Percentiles rank a stretch among this genome's conserved stretches.
phyloP scores from a whole-genome alignment of 345 rosid species.

The Mercurialis annua region DNA sequence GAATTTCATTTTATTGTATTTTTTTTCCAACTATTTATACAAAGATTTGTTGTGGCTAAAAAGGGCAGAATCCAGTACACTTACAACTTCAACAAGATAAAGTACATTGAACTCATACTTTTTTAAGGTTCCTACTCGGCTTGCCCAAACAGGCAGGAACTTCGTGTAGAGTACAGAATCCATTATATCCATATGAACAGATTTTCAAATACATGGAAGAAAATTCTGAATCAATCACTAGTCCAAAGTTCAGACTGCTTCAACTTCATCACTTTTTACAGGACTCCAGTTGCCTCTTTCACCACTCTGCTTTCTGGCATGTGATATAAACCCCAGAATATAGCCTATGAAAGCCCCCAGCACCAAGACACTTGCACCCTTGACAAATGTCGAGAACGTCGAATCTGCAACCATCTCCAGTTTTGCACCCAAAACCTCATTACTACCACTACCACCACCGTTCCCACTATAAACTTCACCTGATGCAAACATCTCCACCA shows the following conservation, averaged over 20 bases:
- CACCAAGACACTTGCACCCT: conserved; percentile 65
- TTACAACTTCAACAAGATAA: background rate
- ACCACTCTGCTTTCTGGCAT: conserved; percentile 40
- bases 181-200: conserved; percentile 4
- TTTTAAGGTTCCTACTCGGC: background rate
- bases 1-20: background rate
- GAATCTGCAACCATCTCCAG: conserved; percentile 25
- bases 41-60: background rate
- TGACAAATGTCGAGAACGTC: conserved; percentile 44
- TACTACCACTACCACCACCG: conserved; percentile 2
- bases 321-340: conserved; percentile 58
- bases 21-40: background rate
- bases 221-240: background rate
- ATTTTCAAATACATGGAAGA: background rate
- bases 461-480: conserved; percentile 58
- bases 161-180: background rate
- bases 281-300: conserved; percentile 51
- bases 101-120: background rate
- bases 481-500: conserved; percentile 70
- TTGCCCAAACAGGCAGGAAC: background rate
- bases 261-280: conserved; percentile 57
- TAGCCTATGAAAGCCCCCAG: conserved; percentile 68
- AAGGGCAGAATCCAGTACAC: background rate
- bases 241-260: conserved; percentile 12
- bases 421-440: conserved; percentile 11